Evolutionary conservation across 805 yeast genomes (phyloP), one percentile per base, ranked within the genome.

Genomic region (Wickerhamiella qilinensis): DNA sequence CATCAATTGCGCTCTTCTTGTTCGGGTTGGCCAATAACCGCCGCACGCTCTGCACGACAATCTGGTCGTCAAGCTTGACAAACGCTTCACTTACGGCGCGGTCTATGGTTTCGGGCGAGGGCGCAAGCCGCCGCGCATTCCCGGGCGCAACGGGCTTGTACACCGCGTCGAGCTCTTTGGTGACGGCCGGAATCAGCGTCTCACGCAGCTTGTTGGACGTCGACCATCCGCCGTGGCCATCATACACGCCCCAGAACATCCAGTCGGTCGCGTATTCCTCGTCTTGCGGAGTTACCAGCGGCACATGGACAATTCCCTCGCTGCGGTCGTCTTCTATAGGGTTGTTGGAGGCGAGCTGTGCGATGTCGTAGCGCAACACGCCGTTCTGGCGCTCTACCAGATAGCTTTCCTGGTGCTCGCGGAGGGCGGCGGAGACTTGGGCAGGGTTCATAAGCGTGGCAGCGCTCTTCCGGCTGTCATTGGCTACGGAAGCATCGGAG

Each of bases 181-280:
- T 71, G n/a, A 91, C 91, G 47, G 69, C 71, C 40, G 73, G 73
- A 21, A 91, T 74, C 46, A 91, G 64, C 46, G 75, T 75, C 46
- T 84, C 91, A 43, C 93, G 68, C 43, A 91, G 67, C 55, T 77
- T 82, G n/a, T 81, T 71, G 40, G 88, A 75, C 1, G 98, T 91
- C 46, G 82, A 81, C 75, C 93, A 85, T 18, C 98, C 98, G 3
- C 94, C 85, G 58, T 91, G 98, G 11, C 98, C 98, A 58, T 91
- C 98, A 55, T 78, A 88, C 0, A 91, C 73, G 4, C 97, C 94
- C 72, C 93, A 91, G 54, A 91, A 84, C 70, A 81, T 79, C 80
- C 95, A 78, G 56, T 88, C 95, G 8, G 68, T 53, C 19, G 59
- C 59, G n/a, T 63, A 58, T 18, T 51, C 47, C 49, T 61, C 50